Evolutionary conservation across 345 rosid genomes (phyloP), one percentile per base, ranked within the genome.

Genomic region (Aquilaria yunnanensis): DNA sequence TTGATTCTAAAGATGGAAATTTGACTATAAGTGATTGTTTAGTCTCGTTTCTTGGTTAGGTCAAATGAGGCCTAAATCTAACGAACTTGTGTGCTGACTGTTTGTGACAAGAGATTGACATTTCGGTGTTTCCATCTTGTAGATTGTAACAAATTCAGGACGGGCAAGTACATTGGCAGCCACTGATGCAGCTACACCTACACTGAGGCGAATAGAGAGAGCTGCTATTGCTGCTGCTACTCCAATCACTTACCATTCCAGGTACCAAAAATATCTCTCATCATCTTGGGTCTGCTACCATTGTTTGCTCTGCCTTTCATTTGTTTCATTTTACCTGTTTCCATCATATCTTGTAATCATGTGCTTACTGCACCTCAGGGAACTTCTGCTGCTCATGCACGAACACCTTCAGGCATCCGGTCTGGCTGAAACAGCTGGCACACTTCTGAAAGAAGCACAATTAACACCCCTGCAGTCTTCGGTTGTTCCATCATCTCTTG

Each of bases 161-260:
- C 92, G 96, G 70, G 92, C 96, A 3, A 90, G 84, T 75, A 81
- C 95, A 13, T 67, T 94, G 55, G 92, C 99, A 57, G 99, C 99
- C 53, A 90, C 95, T 14, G 99, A 94, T 86, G 99, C 99, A 66
- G 97, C 99, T 62, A 94, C 90, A 59, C 99, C 99, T 43, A 90
- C 99, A 47, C 65, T 94, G 72, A 84, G 88, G 72, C 99, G 99
- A 72, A 94, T 94, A 54, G 99, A 94, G 74, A 85, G 99, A 83
- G 99, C 97, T 14, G 99, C 99, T 66, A 85, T 94, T 37, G 99
- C 97, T 47, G 97, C 97, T 59, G 99, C 99, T 7, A 94, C 99
- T 60, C 99, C 99, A 63, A 90, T 94, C 62, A 82, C 92, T 61
- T 94, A 90, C 67, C 92, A 94, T 72, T 78, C 91, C 57, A 81